Percentiles rank a stretch among this genome's conserved stretches.
These are phyloP conservation scores for Saccharomyces hybrid DNA, from an alignment of 1,139 yeast species.

Conservation along the genomic window DNA sequence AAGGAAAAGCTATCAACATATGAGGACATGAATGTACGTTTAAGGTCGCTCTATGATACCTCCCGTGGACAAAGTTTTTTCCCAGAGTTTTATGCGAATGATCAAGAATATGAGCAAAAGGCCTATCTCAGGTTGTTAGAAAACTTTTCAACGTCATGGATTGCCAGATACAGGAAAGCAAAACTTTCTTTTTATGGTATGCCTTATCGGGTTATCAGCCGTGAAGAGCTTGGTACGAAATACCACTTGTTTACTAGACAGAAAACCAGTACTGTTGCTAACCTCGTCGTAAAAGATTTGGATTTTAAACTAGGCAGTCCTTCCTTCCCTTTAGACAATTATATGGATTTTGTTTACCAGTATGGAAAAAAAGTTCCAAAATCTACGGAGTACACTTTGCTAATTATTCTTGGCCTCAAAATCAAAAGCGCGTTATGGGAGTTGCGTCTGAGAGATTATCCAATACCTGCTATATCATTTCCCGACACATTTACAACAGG, in stretches of 20 bases:
- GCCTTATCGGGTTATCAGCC: conserved; percentile 18
- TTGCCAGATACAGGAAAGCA: conserved; percentile 42
- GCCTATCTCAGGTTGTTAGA: conserved; percentile 26
- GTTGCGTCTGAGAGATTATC: conserved; percentile 54
- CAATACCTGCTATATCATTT: conserved; percentile 39
- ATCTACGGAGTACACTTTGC: conserved; percentile 52
- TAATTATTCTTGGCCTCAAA: conserved; percentile 44
- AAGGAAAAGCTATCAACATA: conserved; percentile 29
- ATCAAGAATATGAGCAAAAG: conserved; percentile 3
- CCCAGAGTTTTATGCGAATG: neutral
- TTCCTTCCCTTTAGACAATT: conserved; percentile 40
- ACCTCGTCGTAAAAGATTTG: conserved; percentile 38
- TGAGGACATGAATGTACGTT: neutral
- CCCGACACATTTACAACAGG: conserved; percentile 38
- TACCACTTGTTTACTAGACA: conserved; percentile 17
- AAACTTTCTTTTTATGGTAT: conserved; percentile 34
- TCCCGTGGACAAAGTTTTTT: neutral
- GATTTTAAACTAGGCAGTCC: conserved; percentile 47
- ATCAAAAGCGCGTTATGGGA: conserved; percentile 42
- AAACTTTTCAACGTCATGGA: conserved; percentile 51
- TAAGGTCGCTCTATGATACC: neutral
- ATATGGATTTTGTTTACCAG: conserved; percentile 52
- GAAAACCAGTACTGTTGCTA: conserved; percentile 23
- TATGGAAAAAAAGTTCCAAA: conserved; percentile 74
- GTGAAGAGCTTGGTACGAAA: conserved; percentile 13